A percentile compares a stretch with the other conserved stretches of the same genome.
These are phyloP conservation scores for Sporothrix brunneoviolacea DNA, from an alignment of 2,329 filamentous ascomycete species.

Conservation along the genomic window DNA sequence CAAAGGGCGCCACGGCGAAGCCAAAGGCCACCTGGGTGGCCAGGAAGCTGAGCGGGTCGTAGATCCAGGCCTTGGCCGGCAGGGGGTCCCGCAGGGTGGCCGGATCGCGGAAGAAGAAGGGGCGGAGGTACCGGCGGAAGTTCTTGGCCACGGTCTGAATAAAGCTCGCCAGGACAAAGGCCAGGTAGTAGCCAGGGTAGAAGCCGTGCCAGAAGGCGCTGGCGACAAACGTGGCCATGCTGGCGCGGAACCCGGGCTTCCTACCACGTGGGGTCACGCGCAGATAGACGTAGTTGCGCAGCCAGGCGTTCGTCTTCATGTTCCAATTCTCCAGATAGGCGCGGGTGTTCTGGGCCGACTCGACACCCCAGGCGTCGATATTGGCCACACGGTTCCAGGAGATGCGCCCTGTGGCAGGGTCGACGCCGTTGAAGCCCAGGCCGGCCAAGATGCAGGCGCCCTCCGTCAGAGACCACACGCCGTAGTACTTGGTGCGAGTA, in stretches of 20 bases:
- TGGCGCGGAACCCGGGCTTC: conserved; percentile 94
- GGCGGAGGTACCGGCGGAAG: conserved; percentile 79
- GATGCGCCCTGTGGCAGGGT: conserved; percentile 75
- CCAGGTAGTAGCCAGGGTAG: conserved; percentile 90
- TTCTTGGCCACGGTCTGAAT: conserved; percentile 93
- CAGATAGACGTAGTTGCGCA: conserved; percentile 92
- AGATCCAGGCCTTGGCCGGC: conserved; percentile 66
- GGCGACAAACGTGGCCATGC: conserved; percentile 85
- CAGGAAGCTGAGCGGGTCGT: conserved; percentile 51
- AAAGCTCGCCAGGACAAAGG: conserved; percentile 83
- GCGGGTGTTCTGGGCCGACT: conserved; percentile 87
- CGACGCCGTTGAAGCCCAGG: conserved; percentile 88
- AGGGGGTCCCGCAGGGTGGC: conserved; percentile 59
- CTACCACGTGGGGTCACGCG: conserved; percentile 90
- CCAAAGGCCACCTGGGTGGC: conserved; percentile 45
- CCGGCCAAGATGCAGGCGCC: conserved; percentile 91
- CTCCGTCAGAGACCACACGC: conserved; percentile 88
- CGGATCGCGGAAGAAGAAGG: conserved; percentile 87
- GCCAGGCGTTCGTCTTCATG: conserved; percentile 96
- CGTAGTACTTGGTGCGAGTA: conserved; percentile 88
- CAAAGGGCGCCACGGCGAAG: conserved; percentile 78
- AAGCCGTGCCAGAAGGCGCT: conserved; percentile 98
- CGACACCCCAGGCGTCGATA: conserved; percentile 77
- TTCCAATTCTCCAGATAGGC: conserved; percentile 93
- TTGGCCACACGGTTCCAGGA: conserved; percentile 89